Evolutionary conservation across 306 rosid genomes (phyloP), one percentile per base, ranked within the genome.

Genomic region (Mimosa pudica): DNA sequence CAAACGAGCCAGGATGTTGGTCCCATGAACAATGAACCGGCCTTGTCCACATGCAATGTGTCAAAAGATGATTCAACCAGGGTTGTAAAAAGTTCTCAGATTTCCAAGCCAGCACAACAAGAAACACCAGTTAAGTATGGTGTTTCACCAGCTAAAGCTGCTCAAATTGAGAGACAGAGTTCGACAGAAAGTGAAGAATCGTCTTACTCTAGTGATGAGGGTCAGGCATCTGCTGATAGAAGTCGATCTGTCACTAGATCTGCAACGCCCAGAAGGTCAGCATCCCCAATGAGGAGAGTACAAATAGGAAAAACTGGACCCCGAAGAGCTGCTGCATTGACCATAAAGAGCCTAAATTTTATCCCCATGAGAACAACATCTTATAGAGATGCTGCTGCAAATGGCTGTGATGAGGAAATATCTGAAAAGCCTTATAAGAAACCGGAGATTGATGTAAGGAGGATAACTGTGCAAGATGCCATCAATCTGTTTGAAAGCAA

Each of bases 261-360:
- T 55, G 86, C 92, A 74, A 69, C 91, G 61, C 91, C 98, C 10
- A 88, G 96, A 88, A 89, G 98, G 81, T 93, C 98, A 51, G 98
- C 98, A 77, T 92, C 98, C 76, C 98, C 98, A 48, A 95, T 95
- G 98, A 88, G 98, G 83, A 90, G 98, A 81, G 45, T 95, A 55
- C 98, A 95, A 82, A 89, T 95, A 62, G 98, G 98, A 71, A 91
- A 85, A 88, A 83, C 93, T 45, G 96, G 98, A 69, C 89, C 97
- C 8, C 96, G 98, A 80, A 86, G 94, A 80, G 97, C 97, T 2
- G 86, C 98, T 54, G 97, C 97, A 49, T 51, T 95, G 76, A 89
- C 97, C 77, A 92, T 95, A 84, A 95, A 93, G 92, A 92, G 96
- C 86, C 89, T 94, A 65, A 87, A 77, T 82, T 90, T 62, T 85